Percentiles rank a stretch among this genome's conserved stretches.
These are phyloP conservation scores for Pythium utonaiense DNA, from an alignment of 352 stramenopile species.

Conservation along the genomic window DNA sequence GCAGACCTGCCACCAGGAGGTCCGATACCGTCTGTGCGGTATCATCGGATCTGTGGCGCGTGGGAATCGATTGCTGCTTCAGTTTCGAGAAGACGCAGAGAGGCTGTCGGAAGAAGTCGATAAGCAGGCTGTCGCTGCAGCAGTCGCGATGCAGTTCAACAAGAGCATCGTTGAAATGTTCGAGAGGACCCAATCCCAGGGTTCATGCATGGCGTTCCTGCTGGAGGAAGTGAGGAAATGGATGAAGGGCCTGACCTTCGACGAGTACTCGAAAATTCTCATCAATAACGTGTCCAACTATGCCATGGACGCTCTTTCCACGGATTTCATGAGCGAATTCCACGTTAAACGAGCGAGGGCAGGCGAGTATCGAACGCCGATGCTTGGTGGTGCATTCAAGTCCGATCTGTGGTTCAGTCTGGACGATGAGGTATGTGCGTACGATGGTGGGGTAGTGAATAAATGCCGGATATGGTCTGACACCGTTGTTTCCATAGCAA, in stretches of 20 bases:
- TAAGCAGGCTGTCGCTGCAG: background rate
- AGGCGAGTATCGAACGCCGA: conserved; percentile 31
- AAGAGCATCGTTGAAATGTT: conserved; percentile 30
- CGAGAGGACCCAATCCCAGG: conserved; percentile 26
- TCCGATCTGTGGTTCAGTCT: conserved; percentile 35
- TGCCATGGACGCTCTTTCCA: conserved; percentile 39
- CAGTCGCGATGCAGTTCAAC: conserved; percentile 21
- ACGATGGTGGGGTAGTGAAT: no score
- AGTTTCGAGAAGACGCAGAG: conserved; percentile 23
- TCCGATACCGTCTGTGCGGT: conserved; percentile 41
- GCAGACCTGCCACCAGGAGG: conserved; percentile 51
- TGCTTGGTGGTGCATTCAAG: conserved; percentile 38
- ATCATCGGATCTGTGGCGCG: conserved; percentile 45
- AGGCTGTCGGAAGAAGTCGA: background rate
- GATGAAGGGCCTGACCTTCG: conserved; percentile 20
- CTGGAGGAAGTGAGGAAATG: conserved; percentile 38
- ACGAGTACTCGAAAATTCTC: conserved; percentile 24
- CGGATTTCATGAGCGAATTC: conserved; percentile 48
- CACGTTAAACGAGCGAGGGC: conserved; percentile 12
- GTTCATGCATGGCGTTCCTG: conserved; percentile 39
- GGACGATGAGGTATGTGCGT: conserved; percentile 20
- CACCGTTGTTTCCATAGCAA: background rate
- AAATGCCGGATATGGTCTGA: no score
- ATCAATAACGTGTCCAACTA: conserved; percentile 39
- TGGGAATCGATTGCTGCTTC: conserved; percentile 29